Evolutionary conservation across 108 stramenopile species (phyloP), one percentile per base, ranked within the genome.

Genomic region (Skeletonema grethae): DNA sequence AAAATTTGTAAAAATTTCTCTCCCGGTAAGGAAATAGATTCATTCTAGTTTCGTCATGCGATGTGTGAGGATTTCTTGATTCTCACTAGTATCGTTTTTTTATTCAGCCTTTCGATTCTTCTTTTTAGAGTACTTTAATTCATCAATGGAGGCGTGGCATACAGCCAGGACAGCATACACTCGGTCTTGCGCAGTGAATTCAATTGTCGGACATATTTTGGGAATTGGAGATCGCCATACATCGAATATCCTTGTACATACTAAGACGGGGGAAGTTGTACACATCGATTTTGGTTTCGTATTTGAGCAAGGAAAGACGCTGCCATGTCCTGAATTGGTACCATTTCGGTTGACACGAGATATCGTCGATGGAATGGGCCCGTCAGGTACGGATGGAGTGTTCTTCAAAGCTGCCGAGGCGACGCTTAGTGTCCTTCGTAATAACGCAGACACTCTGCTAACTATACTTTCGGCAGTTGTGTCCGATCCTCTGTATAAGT

Each of bases 241-340:
- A n/a, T 84, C 86, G 46, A 99, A 99, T 72, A 98, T 99, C 61
- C 88, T 99, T 25, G 84, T 99, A 35, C 90, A 98, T 63, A 75
- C 90, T 35, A 89, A 75, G 46, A 97, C 97, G 12, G 93, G 83
- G 10, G 98, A 98, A 75, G 82, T 98, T 31, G 94, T 99, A 3
- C 99, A 99, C 71, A 99, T 99, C 63, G 99, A 99, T 76, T 99
- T 99, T 77, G 98, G 99, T 2, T 86, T 98, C 28, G 94, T 97
- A n/a, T 99, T 99, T 62, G 99, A 99, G 72, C 98, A 98, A 72
- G 99, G 97, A 36, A 97, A 96, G 84, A 18, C 74, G 4, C 65
- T 98, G 43, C 61, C 68, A 34, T 85, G 84, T 16, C 99, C 99
- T 4, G 99, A 99, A 86, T 82, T 76, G 15, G 95, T 99, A 25